Base-by-base conservation (phyloP, 2,329 filamentous ascomycete species). In the Epichloe hybrida region DNA sequence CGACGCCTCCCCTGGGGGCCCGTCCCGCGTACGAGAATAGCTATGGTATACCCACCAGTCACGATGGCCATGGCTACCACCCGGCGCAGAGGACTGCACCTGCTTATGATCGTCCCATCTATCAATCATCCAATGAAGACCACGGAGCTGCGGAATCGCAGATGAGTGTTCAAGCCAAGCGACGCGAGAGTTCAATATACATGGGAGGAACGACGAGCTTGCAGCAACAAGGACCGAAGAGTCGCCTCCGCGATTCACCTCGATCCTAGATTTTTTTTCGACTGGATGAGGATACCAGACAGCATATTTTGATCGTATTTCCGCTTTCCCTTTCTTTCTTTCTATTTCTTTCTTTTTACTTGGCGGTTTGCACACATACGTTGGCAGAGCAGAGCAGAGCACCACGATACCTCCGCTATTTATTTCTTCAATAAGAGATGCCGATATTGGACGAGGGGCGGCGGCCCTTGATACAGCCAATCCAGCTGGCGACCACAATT, bases 111-210 rank as follows among this genome's bases (percentile, higher is more conserved):
- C 61, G 68, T 44, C 65, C 66, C 4, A 54, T 62, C 8, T 67
- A 66, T 27, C 66, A 68, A 39, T 54, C 53, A 4, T 54, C 50
- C 49, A 55, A 52, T 15, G 60, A 62, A 17, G 57, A 63, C 4
- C 41, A 58, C n/a, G 55, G 56, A 37, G 40, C 23, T 15, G 50
- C 47, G 44, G 21, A 46, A 49, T 38, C 58, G 50, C 50, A 75
- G 46, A 70, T 70, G 12, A 50, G 36, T 20, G 37, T 38, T 23
- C 50, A 31, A 31, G 50, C 58, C 58, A 54, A 76, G 69, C 71
- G 78, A 46, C 73, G 80, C 47, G 80, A 84, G 64, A 84, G 81
- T 58, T 69, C 72, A 44, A 78, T 83, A 63, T 78, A 81, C 53
- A 70, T 75, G 59, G 69, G 74, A 52, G 68, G 68, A 20, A 68